Percentiles rank a stretch among this genome's conserved stretches.
These are phyloP conservation scores for Candida patagonica DNA, from an alignment of 805 yeast species.

Conservation along the genomic window DNA sequence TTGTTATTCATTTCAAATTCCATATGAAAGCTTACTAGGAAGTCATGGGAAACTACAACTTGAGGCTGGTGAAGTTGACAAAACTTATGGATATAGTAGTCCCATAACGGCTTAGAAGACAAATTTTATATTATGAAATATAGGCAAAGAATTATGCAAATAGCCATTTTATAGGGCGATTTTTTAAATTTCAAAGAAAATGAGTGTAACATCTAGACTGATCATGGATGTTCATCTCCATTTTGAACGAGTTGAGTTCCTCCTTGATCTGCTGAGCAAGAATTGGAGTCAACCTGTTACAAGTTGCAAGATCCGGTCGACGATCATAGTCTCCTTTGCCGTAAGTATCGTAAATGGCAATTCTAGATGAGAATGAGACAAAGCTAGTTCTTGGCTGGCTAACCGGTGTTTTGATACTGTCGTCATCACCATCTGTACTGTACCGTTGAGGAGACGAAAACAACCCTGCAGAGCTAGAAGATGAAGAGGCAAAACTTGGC, in stretches of 20 bases:
- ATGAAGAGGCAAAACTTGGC: constrained; percentile 9
- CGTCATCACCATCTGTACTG: constrained; percentile 2
- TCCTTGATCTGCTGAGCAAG: constrained; percentile 79
- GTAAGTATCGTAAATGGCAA: constrained; percentile 78
- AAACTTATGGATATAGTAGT: too few relatives aligned
- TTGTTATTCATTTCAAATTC: too few relatives aligned
- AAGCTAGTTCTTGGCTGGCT: constrained; percentile 1
- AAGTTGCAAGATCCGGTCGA: constrained; percentile 85
- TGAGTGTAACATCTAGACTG: constrained; percentile 76
- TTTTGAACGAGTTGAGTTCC: constrained; percentile 72
- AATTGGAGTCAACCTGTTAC: constrained; percentile 80
- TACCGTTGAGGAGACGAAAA: not conserved
- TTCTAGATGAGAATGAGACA: constrained; percentile 72
- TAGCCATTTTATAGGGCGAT: too few relatives aligned
- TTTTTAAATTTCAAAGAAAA: constrained; percentile 66
- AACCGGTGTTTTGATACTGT: not conserved
- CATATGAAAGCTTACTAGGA: too few relatives aligned
- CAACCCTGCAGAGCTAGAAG: constrained; percentile 1
- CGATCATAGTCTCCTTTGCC: constrained; percentile 81
- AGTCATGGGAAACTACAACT: too few relatives aligned
- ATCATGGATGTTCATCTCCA: constrained; percentile 76
- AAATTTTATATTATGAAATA: too few relatives aligned
- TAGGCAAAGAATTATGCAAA: too few relatives aligned
- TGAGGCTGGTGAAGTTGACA: too few relatives aligned
- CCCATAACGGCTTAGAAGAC: too few relatives aligned